Evolutionary conservation across 192 early-diverging fungal genomes (phyloP), one percentile per base, ranked within the genome.

Genomic region (Backusella westeae): DNA sequence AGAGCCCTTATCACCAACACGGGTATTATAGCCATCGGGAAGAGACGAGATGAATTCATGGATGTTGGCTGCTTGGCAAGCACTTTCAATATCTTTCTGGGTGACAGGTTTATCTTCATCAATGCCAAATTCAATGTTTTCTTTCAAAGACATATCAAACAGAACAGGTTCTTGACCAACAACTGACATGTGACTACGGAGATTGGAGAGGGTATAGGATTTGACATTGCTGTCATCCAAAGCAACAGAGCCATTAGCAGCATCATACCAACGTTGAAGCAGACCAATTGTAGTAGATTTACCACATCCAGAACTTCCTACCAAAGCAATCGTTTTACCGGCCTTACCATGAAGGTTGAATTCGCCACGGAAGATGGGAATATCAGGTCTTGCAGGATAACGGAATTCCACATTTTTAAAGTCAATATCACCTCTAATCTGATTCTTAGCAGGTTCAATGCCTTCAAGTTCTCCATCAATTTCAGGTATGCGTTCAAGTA

Each of bases 111-210:
- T 56, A 19, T 79, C 82, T 4, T 77, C 81, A 15, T 86, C 83
- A 0, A 84, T 77, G 32, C 90, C 92, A 79, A 94, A 97, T 8
- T 85, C 84, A 72, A 98, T 97, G 88, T 98, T 98, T 21, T 97
- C 95, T 38, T 86, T 87, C 72, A 98, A 91, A 21, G 91, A 87
- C 79, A 94, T 84, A 83, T 96, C 94, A 80, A 97, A 97, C 49
- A 98, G 81, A 69, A 94, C 90, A 7, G 97, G 97, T 85, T 97
- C 96, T 81, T 98, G 97, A 32, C 92, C 91, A 12, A 98, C 97
- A n/a, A 98, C 81, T 14, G 94, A 92, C 86, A 97, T 83, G 74
- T 88, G 88, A 32, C 75, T 63, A 67, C 97, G 91, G 38, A 97
- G 84, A 53, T 90, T 87, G 14, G 76, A 73, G 4, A 96, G 38